These are phyloP conservation scores for Lactifluus piperatus DNA, from an alignment of 768 basidiomycete species.

Conservation along the genomic window DNA sequence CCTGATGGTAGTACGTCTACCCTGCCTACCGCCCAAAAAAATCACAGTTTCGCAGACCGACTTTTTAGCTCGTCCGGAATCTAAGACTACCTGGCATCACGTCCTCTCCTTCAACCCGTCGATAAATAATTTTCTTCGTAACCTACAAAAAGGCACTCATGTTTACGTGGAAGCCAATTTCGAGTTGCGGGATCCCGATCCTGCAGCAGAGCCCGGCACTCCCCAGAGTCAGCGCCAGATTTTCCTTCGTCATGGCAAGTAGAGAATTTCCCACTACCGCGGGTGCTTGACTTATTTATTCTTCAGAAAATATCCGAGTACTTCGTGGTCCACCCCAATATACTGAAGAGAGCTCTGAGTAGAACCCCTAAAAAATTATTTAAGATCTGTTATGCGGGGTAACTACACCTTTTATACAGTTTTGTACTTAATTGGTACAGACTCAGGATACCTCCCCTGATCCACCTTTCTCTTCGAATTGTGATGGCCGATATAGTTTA, in stretches of 20 bases:
- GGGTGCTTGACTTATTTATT: neutral
- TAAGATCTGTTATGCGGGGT: neutral
- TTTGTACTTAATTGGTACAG: neutral
- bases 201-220: slow-evolving; percentile 53
- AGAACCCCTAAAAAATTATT: slow-evolving; percentile 3
- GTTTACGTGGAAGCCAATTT: slow-evolving; percentile 79
- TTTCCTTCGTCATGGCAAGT: slow-evolving; percentile 69
- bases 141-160: slow-evolving; percentile 56
- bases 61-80: slow-evolving; percentile 40
- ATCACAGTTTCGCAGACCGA: neutral
- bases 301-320: slow-evolving; percentile 46
- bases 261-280: neutral
- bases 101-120: slow-evolving; percentile 61
- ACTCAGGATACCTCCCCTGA: slow-evolving; percentile 9
- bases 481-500: slow-evolving; percentile 18
- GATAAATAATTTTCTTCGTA: slow-evolving; percentile 55
- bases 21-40: too few relatives aligned
- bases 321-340: slow-evolving; percentile 27
- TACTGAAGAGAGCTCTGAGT: slow-evolving; percentile 8
- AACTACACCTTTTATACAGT: neutral
- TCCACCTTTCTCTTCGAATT: slow-evolving; percentile 17
- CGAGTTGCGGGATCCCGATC: slow-evolving; percentile 66
- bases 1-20: slow-evolving; percentile 50
- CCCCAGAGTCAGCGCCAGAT: slow-evolving; percentile 74
- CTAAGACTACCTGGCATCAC: slow-evolving; percentile 65